Evolutionary conservation across 176 grass and related monocot genomes (phyloP).

Genomic region (Pontederia paniculata): DNA sequence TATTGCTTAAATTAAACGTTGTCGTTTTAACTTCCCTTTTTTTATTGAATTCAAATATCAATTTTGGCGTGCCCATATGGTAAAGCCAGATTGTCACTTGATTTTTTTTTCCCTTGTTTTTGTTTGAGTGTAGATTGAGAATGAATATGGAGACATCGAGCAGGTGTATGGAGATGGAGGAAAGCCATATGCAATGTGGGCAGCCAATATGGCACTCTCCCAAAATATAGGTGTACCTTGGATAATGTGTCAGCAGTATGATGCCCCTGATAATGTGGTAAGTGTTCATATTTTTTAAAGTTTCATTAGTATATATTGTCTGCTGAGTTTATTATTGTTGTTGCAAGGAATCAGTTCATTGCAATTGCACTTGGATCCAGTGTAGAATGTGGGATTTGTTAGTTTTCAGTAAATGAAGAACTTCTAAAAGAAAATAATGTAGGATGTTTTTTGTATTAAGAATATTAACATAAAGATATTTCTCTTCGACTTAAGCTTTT

Average conservation of each 20-base stretch:
- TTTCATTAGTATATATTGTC: not conserved
- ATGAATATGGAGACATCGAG: slow-evolving; percentile 73
- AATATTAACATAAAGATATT: no score
- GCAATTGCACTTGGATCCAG: not conserved
- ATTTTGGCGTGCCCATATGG: not conserved
- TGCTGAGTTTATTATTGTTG: not conserved
- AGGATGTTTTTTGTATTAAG: no score
- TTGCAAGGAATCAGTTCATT: not conserved
- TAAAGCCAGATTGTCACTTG: not conserved
- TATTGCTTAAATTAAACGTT: no score
- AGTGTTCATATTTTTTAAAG: slow-evolving; percentile 5
- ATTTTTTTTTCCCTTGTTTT: not conserved
- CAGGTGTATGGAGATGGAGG: slow-evolving; percentile 38
- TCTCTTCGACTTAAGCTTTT: no score
- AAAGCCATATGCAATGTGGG: slow-evolving; percentile 78
- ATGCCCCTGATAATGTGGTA: slow-evolving; percentile 84
- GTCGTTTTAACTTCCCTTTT: no score
- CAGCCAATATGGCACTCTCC: slow-evolving; percentile 76
- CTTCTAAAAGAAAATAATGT: no score
- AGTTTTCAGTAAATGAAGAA: not conserved
- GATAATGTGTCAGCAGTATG: slow-evolving; percentile 88
- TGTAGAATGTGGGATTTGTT: not conserved
- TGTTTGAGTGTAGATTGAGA: slow-evolving; percentile 54
- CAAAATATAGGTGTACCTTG: slow-evolving; percentile 81
- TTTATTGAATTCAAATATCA: no score